Evolutionary conservation across 805 yeast genomes (phyloP).

Genomic region (Yarrowia sp.): DNA sequence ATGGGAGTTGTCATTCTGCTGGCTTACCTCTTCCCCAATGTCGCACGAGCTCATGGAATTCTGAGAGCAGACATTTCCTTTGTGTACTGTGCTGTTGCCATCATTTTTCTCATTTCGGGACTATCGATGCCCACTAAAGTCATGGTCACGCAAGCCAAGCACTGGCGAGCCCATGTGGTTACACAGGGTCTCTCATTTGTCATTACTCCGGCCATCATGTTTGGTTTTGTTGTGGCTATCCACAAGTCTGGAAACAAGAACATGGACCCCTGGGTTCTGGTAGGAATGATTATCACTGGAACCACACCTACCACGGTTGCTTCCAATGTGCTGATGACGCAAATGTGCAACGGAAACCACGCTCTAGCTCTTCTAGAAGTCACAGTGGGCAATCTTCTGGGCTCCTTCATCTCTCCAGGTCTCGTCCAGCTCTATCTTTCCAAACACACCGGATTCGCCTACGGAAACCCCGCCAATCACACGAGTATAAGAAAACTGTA

Average conservation of each 20-base stretch:
- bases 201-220: conserved; percentile 65
- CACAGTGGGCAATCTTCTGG: conserved; percentile 75
- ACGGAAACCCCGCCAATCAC: conserved; percentile 72
- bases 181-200: conserved; percentile 66
- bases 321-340: conserved; percentile 89
- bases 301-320: conserved; percentile 90
- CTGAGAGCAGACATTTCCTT: conserved; percentile 72
- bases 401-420: conserved; percentile 87
- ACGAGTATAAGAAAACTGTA: conserved; percentile 55
- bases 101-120: conserved; percentile 79
- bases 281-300: conserved; percentile 78
- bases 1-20: conserved; percentile 71
- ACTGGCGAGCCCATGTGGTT: conserved; percentile 82
- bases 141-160: conserved; percentile 55
- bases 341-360: conserved; percentile 78
- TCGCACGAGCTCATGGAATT: conserved; percentile 79
- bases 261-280: conserved; percentile 72
- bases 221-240: conserved; percentile 68
- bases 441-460: conserved; percentile 54
- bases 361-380: conserved; percentile 78
- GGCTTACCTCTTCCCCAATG: conserved; percentile 74
- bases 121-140: conserved; percentile 66
- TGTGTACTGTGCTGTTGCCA: conserved; percentile 84
- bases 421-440: conserved; percentile 65
- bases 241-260: conserved; percentile 51